Base-by-base conservation (phyloP, 306 rosid species). In the Gillenia trifoliata region DNA sequence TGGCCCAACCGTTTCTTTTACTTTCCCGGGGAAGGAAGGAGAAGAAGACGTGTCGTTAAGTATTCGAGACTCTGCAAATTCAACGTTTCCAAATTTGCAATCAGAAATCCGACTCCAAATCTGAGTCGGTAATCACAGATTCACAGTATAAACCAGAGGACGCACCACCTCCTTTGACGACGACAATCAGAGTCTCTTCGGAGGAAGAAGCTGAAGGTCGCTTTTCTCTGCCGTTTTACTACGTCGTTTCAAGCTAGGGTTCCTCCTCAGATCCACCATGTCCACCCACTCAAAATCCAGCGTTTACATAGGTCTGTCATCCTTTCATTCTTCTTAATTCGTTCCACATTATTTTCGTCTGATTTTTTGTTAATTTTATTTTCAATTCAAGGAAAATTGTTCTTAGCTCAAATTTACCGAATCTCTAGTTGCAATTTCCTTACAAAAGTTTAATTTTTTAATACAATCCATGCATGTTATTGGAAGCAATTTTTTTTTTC, bases 281-380 rank as follows among this genome's bases (percentile, higher is more conserved):
- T 87, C 92, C 13, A 80, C 79, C n/a, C 83, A 68, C 80, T 20
- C 92, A 2, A 75, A 76, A 60, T 87, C 85, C 81, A 72, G 84
- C 45, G 77, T 89, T 55, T 89, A 89, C 69, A 73, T 89, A 33
- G 95, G 95, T 87, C 40, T 61, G 33, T 45, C 41, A 38, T 66
- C 55, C 33, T 30, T 70, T 31, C 29, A 16, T 63, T 68, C 76
- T 10, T 49, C 43, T 64, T 75, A 26, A 31, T 25, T 40, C 73
- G 45, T 43, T 15, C 19, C 54, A 13, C 17, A 34, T 12, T 23
- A 22, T 64, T 30, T 23, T 17, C 15, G 26, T 67, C 67, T 26
- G 25, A 45, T 38, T 38, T 38, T n/a, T n/a, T n/a, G n/a, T n/a
- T n/a, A n/a, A n/a, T n/a, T n/a, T n/a, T n/a, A n/a, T n/a, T 28